These are phyloP conservation scores for Odontarrhena argentea DNA, from an alignment of 345 rosid species.

Conservation along the genomic window DNA sequence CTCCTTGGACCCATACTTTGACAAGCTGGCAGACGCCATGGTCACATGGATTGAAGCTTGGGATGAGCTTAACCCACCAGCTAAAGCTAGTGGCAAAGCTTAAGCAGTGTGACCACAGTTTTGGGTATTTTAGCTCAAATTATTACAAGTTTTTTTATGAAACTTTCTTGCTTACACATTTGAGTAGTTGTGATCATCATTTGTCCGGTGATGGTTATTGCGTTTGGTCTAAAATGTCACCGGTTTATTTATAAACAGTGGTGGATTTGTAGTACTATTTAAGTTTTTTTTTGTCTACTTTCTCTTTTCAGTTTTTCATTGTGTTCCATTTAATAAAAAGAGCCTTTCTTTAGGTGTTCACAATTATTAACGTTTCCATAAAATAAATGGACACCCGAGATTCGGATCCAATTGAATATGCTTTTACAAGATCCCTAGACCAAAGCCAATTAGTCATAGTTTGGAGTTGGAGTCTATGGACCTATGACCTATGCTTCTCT, in stretches of 20 bases:
- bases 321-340: slow-evolving; percentile 9
- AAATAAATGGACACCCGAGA: neutral
- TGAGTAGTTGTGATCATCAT: slow-evolving; percentile 29
- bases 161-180: slow-evolving; percentile 10
- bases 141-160: neutral
- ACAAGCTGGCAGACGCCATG: slow-evolving; percentile 89
- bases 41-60: slow-evolving; percentile 94
- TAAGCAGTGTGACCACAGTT: slow-evolving; percentile 32
- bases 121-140: slow-evolving; percentile 38
- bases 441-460: neutral
- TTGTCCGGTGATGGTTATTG: slow-evolving; percentile 9
- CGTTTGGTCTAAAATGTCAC: neutral
- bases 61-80: slow-evolving; percentile 84
- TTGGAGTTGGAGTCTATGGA: too few species aligned
- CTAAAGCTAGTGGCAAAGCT: slow-evolving; percentile 52
- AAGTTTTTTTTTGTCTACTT: neutral
- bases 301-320: neutral
- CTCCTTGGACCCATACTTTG: slow-evolving; percentile 80
- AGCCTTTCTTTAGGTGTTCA: neutral
- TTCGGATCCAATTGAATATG: neutral
- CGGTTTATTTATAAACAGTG: slow-evolving; percentile 29
- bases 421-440: neutral
- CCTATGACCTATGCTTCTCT: neutral
- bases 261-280: slow-evolving; percentile 28
- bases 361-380: neutral